phyloP scores from a whole-genome alignment of 2,329 filamentous ascomycete species.

The Fusarium virguliforme region DNA sequence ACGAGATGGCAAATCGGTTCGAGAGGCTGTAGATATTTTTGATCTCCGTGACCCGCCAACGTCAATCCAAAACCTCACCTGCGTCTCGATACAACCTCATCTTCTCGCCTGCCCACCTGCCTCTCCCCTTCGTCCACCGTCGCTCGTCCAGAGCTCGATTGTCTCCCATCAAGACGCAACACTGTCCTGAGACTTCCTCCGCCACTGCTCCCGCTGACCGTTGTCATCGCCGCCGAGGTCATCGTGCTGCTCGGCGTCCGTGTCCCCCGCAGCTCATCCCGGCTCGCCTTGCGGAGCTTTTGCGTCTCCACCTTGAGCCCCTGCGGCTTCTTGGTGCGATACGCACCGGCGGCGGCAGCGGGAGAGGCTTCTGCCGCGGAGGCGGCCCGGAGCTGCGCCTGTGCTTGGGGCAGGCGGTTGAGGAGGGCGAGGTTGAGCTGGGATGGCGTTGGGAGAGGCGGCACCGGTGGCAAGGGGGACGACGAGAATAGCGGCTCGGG shows the following conservation, averaged over 20 bases:
- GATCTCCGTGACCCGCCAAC: slow-evolving; percentile 1
- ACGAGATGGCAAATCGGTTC: slow-evolving; percentile 21
- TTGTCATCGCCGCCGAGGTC: slow-evolving; percentile 14
- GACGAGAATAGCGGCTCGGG: slow-evolving; percentile 46
- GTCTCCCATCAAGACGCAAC: slow-evolving; percentile 40
- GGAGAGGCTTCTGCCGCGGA: slow-evolving; percentile 11
- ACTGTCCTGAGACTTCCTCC: slow-evolving; percentile 32
- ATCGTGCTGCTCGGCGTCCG: slow-evolving; percentile 33
- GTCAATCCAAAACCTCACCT: slow-evolving; percentile 25
- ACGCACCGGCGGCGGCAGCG: slow-evolving; percentile 23
- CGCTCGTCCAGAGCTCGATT: slow-evolving; percentile 27
- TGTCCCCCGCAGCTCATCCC: slow-evolving; percentile 37
- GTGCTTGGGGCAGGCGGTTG: slow-evolving; percentile 25
- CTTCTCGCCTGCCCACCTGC: slow-evolving; percentile 25
- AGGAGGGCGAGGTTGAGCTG: slow-evolving; percentile 37
- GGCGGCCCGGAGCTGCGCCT: slow-evolving; percentile 20
- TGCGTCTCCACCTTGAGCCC: slow-evolving; percentile 48
- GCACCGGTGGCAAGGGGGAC: slow-evolving; percentile 49
- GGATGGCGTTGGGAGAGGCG: slow-evolving; percentile 46
- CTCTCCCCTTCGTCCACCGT: slow-evolving; percentile 18
- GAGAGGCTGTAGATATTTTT: slow-evolving; percentile 12
- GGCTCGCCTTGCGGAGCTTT: slow-evolving; percentile 44
- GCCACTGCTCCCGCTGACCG: slow-evolving; percentile 27
- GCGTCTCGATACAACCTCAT: slow-evolving; percentile 36
- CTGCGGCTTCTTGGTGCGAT: slow-evolving; percentile 49